Percentiles rank a stretch among this genome's conserved stretches.
Conservation (phyloP, 208 protist species). For the Crithidia fasciculata region DNA sequence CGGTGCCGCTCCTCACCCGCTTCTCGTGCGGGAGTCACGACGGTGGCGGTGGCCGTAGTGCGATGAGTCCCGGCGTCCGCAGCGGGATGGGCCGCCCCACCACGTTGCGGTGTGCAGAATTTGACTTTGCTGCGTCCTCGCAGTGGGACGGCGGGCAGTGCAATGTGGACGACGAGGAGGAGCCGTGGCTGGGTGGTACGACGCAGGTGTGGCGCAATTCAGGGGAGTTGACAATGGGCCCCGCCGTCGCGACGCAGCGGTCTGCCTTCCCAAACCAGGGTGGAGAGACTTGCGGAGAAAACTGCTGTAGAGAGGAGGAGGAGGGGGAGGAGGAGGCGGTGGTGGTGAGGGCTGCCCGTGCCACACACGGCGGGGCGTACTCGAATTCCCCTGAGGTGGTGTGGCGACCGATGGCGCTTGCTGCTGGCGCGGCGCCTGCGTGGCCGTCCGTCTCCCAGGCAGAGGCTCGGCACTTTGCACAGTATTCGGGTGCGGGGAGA, state of each 20-base stretch:
- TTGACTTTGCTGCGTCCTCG: not conserved
- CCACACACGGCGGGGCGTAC: not conserved
- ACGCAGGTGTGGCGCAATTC: constrained; percentile 20
- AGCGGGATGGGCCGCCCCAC: constrained; percentile 27
- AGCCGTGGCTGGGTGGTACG: constrained; percentile 8
- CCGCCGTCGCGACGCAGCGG: not conserved
- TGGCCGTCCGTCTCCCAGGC: too few relatives aligned
- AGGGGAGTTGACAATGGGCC: not conserved
- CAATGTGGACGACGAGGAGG: not conserved
- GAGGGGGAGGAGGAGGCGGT: too few relatives aligned
- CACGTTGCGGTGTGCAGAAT: constrained; percentile 15
- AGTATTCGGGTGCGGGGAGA: not conserved
- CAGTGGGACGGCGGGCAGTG: not conserved
- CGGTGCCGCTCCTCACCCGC: constrained; percentile 20
- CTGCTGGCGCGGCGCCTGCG: not conserved
- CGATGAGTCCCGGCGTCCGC: constrained; percentile 16
- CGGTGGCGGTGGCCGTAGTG: not conserved
- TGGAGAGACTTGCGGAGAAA: not conserved
- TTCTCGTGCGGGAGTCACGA: constrained; percentile 15
- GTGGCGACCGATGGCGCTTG: not conserved
- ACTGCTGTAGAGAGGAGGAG: not conserved
- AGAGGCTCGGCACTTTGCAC: too few relatives aligned
- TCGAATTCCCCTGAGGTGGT: constrained; percentile 2
- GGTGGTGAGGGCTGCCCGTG: too few relatives aligned
- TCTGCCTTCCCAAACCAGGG: not conserved